Base-by-base conservation (phyloP, 805 yeast genomes). In the Ogataea glucozyma region DNA sequence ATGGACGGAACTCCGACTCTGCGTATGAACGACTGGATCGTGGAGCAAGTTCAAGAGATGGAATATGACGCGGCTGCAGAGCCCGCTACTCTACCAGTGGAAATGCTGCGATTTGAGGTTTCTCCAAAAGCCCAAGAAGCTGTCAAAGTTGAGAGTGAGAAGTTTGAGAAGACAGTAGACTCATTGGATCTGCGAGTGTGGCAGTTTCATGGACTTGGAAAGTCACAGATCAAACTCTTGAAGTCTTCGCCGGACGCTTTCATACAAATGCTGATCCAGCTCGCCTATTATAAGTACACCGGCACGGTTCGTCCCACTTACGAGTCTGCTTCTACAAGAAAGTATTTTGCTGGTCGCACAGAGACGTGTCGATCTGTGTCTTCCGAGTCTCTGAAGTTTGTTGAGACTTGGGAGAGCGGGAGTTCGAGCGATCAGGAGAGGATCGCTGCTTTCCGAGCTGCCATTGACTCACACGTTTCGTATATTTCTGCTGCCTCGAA, bases 1-100 rank as follows among this genome's bases (percentile, higher is more conserved):
- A 91, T 91, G 98, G 99, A 91, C 66, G 99, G 98, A 49, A 88
- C 97, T 8, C 96, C 97, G 60, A 91, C 96, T 22, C 79, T 88
- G 58, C 81, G 88, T 51, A 70, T 91, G 69, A 91, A 91, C 65
- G 88, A 88, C 66, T 81, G 73, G 58, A 73, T 91, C 29, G 73
- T 81, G 50, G 73, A 73, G 40, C 75, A 79, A 53, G 66, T 90
- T 62, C 78, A 58, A 67, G 78, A 54, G 13, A 42, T 53, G 48
- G 19, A 37, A 2, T 11, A 43, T 12, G 37, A 40, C 2, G 53
- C 51, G 34, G 51, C 53, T 32, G 18, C 43, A 54, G 58, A 24
- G 1, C 19, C 9, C n/a, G 18, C 24, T 8, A 23, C 48, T 6
- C 20, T 23, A 1, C 20, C 27, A 6, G 43, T 47, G 40, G 48